phyloP scores from a whole-genome alignment of 768 basidiomycete genomes.

The Phaeotremella fagi region DNA sequence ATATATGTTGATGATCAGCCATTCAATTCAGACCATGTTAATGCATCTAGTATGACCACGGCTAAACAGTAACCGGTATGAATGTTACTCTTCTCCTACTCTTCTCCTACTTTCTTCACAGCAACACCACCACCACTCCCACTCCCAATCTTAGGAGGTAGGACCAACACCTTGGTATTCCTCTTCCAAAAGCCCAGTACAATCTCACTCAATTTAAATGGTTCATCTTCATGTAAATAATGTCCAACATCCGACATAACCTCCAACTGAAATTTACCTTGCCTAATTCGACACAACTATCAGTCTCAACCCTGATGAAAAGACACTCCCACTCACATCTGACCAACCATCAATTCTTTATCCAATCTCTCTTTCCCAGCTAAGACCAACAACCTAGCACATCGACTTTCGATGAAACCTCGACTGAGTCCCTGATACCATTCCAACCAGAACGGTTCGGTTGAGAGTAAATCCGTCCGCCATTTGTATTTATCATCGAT shows the following conservation, averaged over 20 bases:
- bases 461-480: constrained; percentile 77
- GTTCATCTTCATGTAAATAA: constrained; percentile 93
- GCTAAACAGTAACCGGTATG: too few species aligned
- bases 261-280: constrained; percentile 83
- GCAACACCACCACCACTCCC: constrained; percentile 14
- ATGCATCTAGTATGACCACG: too few species aligned
- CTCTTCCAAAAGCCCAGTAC: constrained; percentile 85
- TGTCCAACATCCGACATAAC: constrained; percentile 86
- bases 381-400: constrained; percentile 80
- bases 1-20: too few species aligned
- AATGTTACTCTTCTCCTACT: constrained; percentile 3
- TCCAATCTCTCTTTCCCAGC: constrained; percentile 93
- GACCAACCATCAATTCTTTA: constrained; percentile 88
- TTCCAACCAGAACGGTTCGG: constrained; percentile 88
- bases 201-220: constrained; percentile 69
- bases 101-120: constrained; percentile 27
- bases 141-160: constrained; percentile 41
- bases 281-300: constrained; percentile 25
- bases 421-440: constrained; percentile 84
- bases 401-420: constrained; percentile 69
- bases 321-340: constrained; percentile 64
- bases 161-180: constrained; percentile 53
- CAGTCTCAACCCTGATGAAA: background rate
- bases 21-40: too few species aligned
- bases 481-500: constrained; percentile 57